Percentiles rank a stretch among this genome's conserved stretches.
Conservation (phyloP, 305 asterid genomes). For the Solanum aculeatissimum region DNA sequence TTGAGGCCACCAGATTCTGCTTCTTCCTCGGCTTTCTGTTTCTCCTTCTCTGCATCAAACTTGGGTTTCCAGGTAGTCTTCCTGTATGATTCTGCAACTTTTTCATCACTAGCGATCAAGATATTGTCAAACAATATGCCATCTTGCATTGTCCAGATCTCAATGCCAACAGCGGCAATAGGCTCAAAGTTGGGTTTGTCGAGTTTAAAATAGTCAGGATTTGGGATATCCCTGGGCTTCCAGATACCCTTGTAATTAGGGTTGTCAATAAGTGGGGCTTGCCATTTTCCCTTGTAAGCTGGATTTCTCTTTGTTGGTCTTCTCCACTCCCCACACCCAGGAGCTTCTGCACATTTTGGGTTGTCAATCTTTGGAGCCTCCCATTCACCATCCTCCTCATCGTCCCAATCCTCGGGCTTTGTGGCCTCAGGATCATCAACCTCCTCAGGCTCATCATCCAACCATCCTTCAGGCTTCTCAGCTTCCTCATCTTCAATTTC, state of each 20-base stretch:
- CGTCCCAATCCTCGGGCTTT: slow-evolving; percentile 98
- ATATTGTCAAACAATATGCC: slow-evolving; percentile 85
- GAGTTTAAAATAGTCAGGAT: slow-evolving; percentile 77
- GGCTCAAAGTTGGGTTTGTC: slow-evolving; percentile 85
- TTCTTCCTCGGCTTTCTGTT: slow-evolving; percentile 52
- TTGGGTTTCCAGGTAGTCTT: slow-evolving; percentile 70
- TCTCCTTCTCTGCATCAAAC: slow-evolving; percentile 64
- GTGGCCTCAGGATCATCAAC: slow-evolving; percentile 87
- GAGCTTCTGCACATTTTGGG: slow-evolving; percentile 73
- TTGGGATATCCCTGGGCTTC: slow-evolving; percentile 75
- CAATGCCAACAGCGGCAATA: slow-evolving; percentile 90
- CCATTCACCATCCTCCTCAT: slow-evolving; percentile 98
- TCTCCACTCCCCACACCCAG: slow-evolving; percentile 99
- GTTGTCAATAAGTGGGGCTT: slow-evolving; percentile 76
- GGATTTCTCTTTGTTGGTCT: slow-evolving; percentile 79
- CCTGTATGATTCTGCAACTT: slow-evolving; percentile 56
- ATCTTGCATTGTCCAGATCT: slow-evolving; percentile 98
- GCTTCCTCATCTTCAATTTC: slow-evolving; percentile 93
- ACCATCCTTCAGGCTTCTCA: slow-evolving; percentile 97
- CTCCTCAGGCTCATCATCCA: slow-evolving; percentile 98
- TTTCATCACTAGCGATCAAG: slow-evolving; percentile 59
- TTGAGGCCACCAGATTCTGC: slow-evolving; percentile 57
- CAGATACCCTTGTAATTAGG: slow-evolving; percentile 91
- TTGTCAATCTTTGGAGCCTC: slow-evolving; percentile 91
- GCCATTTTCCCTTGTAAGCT: slow-evolving; percentile 92